Conservation (phyloP, 805 yeast species). For the Saturnispora mendoncae region DNA sequence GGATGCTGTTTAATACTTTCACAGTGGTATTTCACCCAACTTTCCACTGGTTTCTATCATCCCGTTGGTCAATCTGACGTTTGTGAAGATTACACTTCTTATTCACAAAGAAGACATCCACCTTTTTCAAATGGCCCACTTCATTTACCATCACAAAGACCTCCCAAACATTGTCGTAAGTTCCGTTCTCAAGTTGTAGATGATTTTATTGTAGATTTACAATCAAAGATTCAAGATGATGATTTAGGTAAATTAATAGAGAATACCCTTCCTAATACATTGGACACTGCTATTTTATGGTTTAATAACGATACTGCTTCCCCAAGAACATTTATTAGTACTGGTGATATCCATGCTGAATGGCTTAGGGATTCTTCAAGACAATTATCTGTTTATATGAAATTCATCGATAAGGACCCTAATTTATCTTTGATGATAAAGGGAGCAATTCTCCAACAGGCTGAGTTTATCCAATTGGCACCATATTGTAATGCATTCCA, state of each 20-base stretch:
- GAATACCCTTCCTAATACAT: slow-evolving; percentile 77
- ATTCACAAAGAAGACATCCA: slow-evolving; percentile 43
- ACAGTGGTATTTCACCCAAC: neutral
- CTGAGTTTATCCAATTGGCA: slow-evolving; percentile 46
- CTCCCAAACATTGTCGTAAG: slow-evolving; percentile 63
- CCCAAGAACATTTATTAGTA: slow-evolving; percentile 69
- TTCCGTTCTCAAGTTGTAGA: slow-evolving; percentile 60
- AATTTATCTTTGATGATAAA: slow-evolving; percentile 42
- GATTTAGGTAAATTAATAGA: slow-evolving; percentile 72
- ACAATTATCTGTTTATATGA: slow-evolving; percentile 69
- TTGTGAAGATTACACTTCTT: slow-evolving; percentile 59
- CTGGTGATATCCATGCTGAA: slow-evolving; percentile 91
- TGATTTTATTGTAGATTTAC: slow-evolving; percentile 43
- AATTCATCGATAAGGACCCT: slow-evolving; percentile 44
- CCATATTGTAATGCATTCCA: slow-evolving; percentile 93
- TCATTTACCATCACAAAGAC: slow-evolving; percentile 66
- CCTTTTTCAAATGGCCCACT: slow-evolving; percentile 54
- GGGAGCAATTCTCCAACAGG: slow-evolving; percentile 81
- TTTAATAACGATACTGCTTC: slow-evolving; percentile 29
- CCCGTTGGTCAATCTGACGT: neutral
- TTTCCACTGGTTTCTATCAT: neutral
- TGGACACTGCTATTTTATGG: slow-evolving; percentile 82
- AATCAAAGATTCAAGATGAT: slow-evolving; percentile 39
- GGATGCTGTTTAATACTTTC: neutral
- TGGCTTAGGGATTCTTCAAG: slow-evolving; percentile 87